A percentile compares a stretch with the other conserved stretches of the same genome.
Evolutionary conservation across 2,329 filamentous ascomycete species (phyloP).

Genomic region (Sarocladium kiliense): DNA sequence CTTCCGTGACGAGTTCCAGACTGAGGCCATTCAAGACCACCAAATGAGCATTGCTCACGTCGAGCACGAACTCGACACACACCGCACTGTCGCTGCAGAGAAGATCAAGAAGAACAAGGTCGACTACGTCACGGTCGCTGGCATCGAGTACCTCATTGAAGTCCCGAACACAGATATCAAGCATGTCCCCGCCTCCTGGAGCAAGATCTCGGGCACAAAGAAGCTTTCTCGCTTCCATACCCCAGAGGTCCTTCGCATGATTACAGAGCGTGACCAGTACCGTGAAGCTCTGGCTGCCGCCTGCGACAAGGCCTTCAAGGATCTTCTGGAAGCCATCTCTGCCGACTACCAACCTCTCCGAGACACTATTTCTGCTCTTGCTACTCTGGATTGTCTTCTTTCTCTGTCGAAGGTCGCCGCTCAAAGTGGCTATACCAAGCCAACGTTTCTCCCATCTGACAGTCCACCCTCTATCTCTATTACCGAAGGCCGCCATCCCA

Average conservation of each 20-base stretch:
- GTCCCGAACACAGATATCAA: slow-evolving; percentile 78
- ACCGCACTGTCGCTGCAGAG: slow-evolving; percentile 65
- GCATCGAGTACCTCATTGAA: slow-evolving; percentile 93
- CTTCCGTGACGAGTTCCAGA: slow-evolving; percentile 83
- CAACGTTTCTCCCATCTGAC: slow-evolving; percentile 57
- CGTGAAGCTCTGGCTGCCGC: slow-evolving; percentile 89
- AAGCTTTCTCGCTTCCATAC: slow-evolving; percentile 90
- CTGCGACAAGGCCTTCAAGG: slow-evolving; percentile 76
- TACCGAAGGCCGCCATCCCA: slow-evolving; percentile 74
- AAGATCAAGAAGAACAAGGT: slow-evolving; percentile 67
- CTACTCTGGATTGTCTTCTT: slow-evolving; percentile 82
- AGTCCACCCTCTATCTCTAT: slow-evolving; percentile 60
- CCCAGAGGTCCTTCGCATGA: slow-evolving; percentile 76
- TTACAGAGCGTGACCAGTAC: slow-evolving; percentile 87
- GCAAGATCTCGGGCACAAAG: slow-evolving; percentile 92
- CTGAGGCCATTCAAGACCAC: slow-evolving; percentile 80
- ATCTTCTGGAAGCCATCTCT: slow-evolving; percentile 68
- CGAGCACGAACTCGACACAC: slow-evolving; percentile 79
- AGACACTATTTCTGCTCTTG: slow-evolving; percentile 80
- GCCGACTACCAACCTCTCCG: slow-evolving; percentile 85
- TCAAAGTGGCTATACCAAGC: slow-evolving; percentile 83
- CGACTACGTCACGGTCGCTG: slow-evolving; percentile 76
- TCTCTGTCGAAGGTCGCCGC: slow-evolving; percentile 79
- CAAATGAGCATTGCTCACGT: slow-evolving; percentile 89
- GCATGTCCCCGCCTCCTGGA: slow-evolving; percentile 88